Conservation (phyloP, 768 basidiomycete species). For the Boletus subcaerulescens region DNA sequence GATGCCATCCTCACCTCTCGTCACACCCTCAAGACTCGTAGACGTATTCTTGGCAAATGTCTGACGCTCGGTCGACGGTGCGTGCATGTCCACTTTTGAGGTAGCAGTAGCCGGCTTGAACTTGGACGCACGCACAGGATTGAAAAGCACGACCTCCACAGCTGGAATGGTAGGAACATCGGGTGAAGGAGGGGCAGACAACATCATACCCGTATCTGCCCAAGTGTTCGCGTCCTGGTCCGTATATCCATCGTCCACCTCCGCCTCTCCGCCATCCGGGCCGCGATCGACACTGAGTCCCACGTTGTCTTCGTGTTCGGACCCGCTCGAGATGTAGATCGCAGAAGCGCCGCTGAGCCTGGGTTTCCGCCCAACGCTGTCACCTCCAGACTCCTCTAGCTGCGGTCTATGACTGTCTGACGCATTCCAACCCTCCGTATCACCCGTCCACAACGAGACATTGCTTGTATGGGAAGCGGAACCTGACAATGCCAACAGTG, state of each 20-base stretch:
- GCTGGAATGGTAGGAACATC: not conserved
- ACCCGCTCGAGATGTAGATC: slow-evolving; percentile 29
- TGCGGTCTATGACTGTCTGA: not conserved
- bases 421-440: not conserved
- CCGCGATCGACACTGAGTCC: not conserved
- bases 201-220: slow-evolving; percentile 26
- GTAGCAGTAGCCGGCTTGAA: slow-evolving; percentile 17
- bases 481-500: not conserved
- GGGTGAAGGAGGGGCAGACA: slow-evolving; percentile 23
- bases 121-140: slow-evolving; percentile 10
- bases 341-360: slow-evolving; percentile 12
- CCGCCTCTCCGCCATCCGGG: not conserved
- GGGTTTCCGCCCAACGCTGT: not conserved
- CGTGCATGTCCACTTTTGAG: not conserved
- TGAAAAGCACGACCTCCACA: not conserved
- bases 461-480: not conserved
- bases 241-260: not conserved
- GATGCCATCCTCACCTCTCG: not conserved
- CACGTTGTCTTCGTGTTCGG: slow-evolving; percentile 19
- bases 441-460: not conserved
- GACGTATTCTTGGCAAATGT: not conserved
- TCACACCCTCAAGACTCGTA: not conserved
- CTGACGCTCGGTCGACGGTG: not conserved
- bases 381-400: too few species aligned
- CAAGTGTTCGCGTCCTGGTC: slow-evolving; percentile 4